These are phyloP conservation scores for Senecio squalidus DNA, from an alignment of 140 eudicot genomes.

Conservation along the genomic window DNA sequence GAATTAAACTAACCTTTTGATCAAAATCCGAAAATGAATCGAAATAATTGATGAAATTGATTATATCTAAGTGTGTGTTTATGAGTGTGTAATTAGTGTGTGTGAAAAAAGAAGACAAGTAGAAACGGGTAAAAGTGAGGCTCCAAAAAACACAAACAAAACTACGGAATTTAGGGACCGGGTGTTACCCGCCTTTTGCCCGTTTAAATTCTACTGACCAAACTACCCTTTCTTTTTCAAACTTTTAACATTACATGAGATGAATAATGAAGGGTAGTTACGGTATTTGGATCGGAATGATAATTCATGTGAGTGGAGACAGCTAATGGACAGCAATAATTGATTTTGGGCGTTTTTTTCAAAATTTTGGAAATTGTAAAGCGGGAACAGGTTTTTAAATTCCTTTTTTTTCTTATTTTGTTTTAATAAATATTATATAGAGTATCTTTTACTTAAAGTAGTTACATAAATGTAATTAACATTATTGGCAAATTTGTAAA, in stretches of 20 bases:
- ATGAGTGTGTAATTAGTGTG: not conserved
- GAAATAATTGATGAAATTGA: not conserved
- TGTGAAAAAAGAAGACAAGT: conserved; percentile 14
- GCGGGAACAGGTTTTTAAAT: conserved; percentile 17
- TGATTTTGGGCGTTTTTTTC: conserved; percentile 27
- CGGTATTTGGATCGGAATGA: not conserved
- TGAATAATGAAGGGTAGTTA: conserved; percentile 1
- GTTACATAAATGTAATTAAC: no score
- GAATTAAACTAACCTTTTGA: conserved; percentile 9
- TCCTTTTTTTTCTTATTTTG: conserved; percentile 14
- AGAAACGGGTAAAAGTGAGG: conserved; percentile 20
- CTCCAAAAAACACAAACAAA: conserved; percentile 25
- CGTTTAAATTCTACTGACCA: conserved; percentile 26
- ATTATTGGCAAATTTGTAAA: no score
- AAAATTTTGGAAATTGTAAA: conserved; percentile 30
- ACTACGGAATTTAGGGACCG: conserved; percentile 30
- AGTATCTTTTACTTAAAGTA: no score
- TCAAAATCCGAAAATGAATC: not conserved
- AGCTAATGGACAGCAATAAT: conserved; percentile 29
- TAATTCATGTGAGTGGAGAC: conserved; percentile 21
- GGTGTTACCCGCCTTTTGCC: conserved; percentile 44
- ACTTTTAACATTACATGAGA: not conserved
- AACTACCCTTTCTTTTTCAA: conserved; percentile 17
- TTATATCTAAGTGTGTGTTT: not conserved
- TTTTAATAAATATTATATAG: no score